Evolutionary conservation across 495 filamentous ascomycete genomes (phyloP), one percentile per base, ranked within the genome.

Genomic region (Neurospora hispaniola): DNA sequence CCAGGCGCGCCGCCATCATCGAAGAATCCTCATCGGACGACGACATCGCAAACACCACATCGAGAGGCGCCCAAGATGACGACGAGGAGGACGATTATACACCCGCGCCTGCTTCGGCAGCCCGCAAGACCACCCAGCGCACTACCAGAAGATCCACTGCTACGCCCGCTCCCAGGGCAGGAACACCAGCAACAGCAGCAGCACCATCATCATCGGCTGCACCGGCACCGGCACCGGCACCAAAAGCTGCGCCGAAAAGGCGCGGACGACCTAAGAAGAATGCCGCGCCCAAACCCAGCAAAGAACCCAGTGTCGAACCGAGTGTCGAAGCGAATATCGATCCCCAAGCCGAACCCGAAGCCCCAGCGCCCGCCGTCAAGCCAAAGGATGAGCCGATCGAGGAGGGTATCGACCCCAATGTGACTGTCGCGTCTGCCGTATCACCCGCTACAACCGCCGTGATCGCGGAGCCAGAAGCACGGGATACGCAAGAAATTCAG

Each of bases 11-110:
- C 74, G 86, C 89, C 20, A 86, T 94, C 40, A 82, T 94, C 71
- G 93, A 97, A 66, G 54, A 66, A 66, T 66, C 54, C 70, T 92
- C 92, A 27, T 91, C 91, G 4, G 89, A 88, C 69, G 93, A 94
- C 41, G 92, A 91, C 66, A 82, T 87, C 71, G 81, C 85, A 46
- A 84, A 88, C 74, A 88, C 88, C 74, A 88, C 88, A 75, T 84
- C 87, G 71, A 85, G 85, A 71, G 82, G 87, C 20, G 84, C 89
- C 35, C 35, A 38, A 38, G 35, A 38, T 5, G 87, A 90, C 38
- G 89, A 91, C n/a, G 89, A 89, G 68, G 89, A 88, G 72, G 90
- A 94, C 48, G 93, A 95, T 31, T 96, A 92, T 75, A 93, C 92
- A 18, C 93, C 93, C 9, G 92, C 90, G 18, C 89, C 92, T 66